Base-by-base conservation (phyloP, 345 rosid genomes). In the Eucalyptus globulus region DNA sequence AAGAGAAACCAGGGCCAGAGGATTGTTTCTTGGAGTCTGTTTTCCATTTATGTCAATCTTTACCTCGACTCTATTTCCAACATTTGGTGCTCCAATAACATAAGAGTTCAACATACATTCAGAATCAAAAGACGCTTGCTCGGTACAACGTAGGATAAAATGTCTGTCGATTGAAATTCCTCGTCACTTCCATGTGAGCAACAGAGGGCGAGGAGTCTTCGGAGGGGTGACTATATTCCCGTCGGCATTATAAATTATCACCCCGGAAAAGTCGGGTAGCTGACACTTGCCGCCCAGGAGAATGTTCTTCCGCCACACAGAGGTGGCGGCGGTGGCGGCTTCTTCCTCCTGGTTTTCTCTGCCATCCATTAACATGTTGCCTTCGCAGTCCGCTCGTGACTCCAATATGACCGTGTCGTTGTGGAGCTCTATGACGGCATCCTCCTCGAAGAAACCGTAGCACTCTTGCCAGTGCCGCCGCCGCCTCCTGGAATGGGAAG, bases 271-370 rank as follows among this genome's bases (percentile, higher is more conserved):
- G 91, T 96, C 98, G 1, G 99, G 99, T 29, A 96, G 93, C 95
- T 95, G 97, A 80, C 98, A 97, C 89, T 96, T 96, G 5, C 95
- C 99, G 8, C 98, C 99, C 99, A 97, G 97, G 89, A 96, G 96
- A 89, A 97, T 95, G 91, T 95, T 96, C 93, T 95, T 97, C 94
- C 93, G 95, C 99, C 99, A 96, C 89, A 97, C 92, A 0, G 96
- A 90, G 34, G 56, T 92, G 14, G 89, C 87, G 4, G 80, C 11
- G 24, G 81, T 19, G 56, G 56, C 24, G 26, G 83, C 16, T 29
- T 6, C 83, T 37, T 37, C 27, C 13, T 76, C 47, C 6, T 37
- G 27, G 3, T 76, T 76, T 10, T 88, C 92, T 65, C 93, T 93
- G 24, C 93, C 90, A 86, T 93, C 92, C 45, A 91, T 62, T 72